A percentile compares a stretch with the other conserved stretches of the same genome.
phyloP scores from a whole-genome alignment of 305 asterid genomes.

The Coffea humblotiana region DNA sequence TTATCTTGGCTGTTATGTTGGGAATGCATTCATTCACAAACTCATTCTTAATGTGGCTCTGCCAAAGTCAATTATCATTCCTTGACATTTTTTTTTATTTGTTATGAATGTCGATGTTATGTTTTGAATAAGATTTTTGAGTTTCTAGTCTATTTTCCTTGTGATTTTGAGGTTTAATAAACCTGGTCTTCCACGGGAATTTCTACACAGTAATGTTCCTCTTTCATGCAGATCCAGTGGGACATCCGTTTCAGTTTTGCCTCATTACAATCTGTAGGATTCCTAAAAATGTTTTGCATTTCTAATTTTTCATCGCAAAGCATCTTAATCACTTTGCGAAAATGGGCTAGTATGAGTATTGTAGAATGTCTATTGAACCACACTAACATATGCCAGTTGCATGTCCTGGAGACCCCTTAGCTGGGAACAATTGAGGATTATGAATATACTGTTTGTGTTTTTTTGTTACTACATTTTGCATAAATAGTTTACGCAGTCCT shows the following conservation, averaged over 20 bases:
- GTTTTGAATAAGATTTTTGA: background rate
- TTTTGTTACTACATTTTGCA: no score
- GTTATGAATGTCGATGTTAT: background rate
- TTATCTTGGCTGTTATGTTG: background rate
- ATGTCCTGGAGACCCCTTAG: background rate
- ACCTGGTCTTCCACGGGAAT: background rate
- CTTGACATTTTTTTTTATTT: background rate
- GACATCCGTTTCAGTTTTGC: background rate
- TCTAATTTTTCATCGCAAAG: background rate
- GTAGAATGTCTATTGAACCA: background rate
- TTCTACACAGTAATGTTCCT: background rate
- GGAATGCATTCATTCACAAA: background rate
- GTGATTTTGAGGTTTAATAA: background rate
- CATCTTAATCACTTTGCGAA: background rate
- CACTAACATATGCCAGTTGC: background rate
- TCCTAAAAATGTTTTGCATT: background rate
- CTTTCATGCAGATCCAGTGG: background rate
- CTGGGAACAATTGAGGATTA: background rate
- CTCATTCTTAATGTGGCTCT: background rate
- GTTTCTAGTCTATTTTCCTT: background rate
- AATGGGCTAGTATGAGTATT: background rate
- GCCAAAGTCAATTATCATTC: background rate
- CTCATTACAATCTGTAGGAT: background rate
- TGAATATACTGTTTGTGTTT: background rate
- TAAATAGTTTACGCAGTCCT: background rate